phyloP scores from a whole-genome alignment of 2,329 filamentous ascomycete species.

The Penicillium sp. region DNA sequence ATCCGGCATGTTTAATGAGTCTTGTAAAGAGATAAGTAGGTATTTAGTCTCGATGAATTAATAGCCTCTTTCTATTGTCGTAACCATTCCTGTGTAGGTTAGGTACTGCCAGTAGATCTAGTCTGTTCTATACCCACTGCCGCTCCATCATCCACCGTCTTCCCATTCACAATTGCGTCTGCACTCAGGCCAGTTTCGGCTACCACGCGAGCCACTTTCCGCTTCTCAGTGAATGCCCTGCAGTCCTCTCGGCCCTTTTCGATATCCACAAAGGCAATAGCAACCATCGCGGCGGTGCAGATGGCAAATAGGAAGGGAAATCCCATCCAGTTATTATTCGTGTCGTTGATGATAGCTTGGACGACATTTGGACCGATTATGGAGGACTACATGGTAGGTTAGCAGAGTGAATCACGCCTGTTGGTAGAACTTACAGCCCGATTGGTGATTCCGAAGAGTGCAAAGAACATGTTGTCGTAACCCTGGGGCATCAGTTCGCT shows the following conservation, averaged over 20 bases:
- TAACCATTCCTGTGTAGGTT: background rate
- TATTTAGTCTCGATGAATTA: background rate
- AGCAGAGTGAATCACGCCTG: background rate
- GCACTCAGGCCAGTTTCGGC: conserved; percentile 23
- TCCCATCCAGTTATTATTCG: conserved; percentile 43
- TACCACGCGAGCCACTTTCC: conserved; percentile 28
- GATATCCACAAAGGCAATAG: conserved; percentile 39
- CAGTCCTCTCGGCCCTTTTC: conserved; percentile 40
- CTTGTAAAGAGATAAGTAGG: background rate
- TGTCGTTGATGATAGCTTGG: conserved; percentile 42
- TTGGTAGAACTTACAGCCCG: conserved; percentile 32
- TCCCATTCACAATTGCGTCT: conserved; percentile 15
- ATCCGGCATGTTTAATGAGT: background rate
- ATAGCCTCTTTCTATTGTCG: background rate
- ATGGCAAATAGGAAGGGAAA: conserved; percentile 43
- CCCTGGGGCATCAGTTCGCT: conserved; percentile 41
- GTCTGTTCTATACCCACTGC: background rate
- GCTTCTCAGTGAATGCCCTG: conserved; percentile 34
- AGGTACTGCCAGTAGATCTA: background rate
- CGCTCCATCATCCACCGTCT: background rate
- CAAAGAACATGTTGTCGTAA: conserved; percentile 45
- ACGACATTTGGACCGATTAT: conserved; percentile 44
- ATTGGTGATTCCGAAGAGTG: conserved; percentile 43
- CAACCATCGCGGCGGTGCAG: conserved; percentile 35
- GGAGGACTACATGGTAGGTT: conserved; percentile 30